Base-by-base conservation (phyloP, 2,329 filamentous ascomycete genomes). In the Penicillium sp. region DNA sequence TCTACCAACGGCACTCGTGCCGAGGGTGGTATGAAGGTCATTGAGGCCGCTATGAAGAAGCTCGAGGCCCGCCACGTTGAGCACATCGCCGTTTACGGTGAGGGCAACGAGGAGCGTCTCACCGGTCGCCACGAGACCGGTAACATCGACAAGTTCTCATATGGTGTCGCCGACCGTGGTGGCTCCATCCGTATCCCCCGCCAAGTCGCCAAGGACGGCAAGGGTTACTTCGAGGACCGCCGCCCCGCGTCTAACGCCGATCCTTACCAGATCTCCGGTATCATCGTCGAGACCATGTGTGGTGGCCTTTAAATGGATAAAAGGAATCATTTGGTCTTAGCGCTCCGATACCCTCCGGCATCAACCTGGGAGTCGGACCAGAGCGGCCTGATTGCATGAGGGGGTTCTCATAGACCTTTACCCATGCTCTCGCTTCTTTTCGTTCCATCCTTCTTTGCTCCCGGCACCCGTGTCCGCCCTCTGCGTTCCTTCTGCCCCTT, bases 41-140 rank as follows among this genome's bases (percentile, higher is more conserved):
- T 99, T 64, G 92, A 97, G 77, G 84, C 84, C 48, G 86, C 87
- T 51, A 88, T 92, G 79, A 89, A 91, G 86, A 92, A 91, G 79
- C 86, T 92, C 16, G 89, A 90, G 77, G 83, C 81, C 60, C 87
- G 89, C 68, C 89, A 92, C 79, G 77, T 79, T 65, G 89, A 92
- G 83, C 92, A 90, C 85, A 96, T 96, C 78, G 87, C 88, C 65
- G 92, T 96, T 65, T 96, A 96, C 75, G 92, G 94, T 71, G 91
- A 96, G 82, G 93, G 92, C 76, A 99, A 99, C 82, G 91, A 94
- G 67, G 85, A 89, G 67, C 92, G 94, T 72, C 89, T 97, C 68
- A 97, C 93, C 49, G 94, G 94, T 67, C 84, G 85, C 64, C 91
- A 97, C 79, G 94, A 99, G 86, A 99, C 94, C 10, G 92, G 92